A percentile compares a stretch with the other conserved stretches of the same genome.
Evolutionary conservation across 2,329 filamentous ascomycete species (phyloP).

Genomic region (Claviceps sp.): DNA sequence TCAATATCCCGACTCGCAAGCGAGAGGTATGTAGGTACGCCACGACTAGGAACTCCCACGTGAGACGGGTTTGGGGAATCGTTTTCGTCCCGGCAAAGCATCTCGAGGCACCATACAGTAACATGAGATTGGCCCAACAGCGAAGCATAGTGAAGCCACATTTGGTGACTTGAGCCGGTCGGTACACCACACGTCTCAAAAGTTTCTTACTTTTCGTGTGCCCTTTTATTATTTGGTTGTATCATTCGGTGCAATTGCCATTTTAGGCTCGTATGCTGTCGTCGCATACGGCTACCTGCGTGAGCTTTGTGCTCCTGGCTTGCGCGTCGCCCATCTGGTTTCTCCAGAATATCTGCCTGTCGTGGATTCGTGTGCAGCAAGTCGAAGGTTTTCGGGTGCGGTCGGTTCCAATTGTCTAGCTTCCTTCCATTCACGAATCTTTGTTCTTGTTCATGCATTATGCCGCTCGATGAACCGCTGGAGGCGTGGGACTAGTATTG

Average conservation of each 20-base stretch:
- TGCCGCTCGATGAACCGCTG: too few relatives aligned
- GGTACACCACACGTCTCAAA: not conserved
- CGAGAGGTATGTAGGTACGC: not conserved
- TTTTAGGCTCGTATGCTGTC: not conserved
- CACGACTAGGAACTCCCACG: not conserved
- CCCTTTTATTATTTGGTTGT: not conserved
- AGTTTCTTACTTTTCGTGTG: not conserved
- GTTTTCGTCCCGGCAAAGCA: not conserved
- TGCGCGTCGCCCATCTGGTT: not conserved
- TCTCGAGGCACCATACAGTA: not conserved
- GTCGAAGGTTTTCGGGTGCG: not conserved
- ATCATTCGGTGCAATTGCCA: not conserved
- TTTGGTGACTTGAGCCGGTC: too few relatives aligned
- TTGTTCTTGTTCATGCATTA: too few relatives aligned
- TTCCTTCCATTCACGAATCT: too few relatives aligned
- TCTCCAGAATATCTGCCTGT: not conserved
- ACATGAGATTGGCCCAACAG: not conserved
- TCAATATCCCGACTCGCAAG: not conserved
- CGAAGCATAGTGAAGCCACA: not conserved
- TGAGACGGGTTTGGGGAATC: not conserved
- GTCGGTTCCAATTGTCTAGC: not conserved
- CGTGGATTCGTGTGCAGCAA: too few relatives aligned
- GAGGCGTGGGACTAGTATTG: not conserved
- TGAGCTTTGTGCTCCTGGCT: not conserved
- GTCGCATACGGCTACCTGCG: not conserved